Evolutionary conservation across 306 rosid genomes (phyloP), one percentile per base, ranked within the genome.

Genomic region (Vigna radiata): DNA sequence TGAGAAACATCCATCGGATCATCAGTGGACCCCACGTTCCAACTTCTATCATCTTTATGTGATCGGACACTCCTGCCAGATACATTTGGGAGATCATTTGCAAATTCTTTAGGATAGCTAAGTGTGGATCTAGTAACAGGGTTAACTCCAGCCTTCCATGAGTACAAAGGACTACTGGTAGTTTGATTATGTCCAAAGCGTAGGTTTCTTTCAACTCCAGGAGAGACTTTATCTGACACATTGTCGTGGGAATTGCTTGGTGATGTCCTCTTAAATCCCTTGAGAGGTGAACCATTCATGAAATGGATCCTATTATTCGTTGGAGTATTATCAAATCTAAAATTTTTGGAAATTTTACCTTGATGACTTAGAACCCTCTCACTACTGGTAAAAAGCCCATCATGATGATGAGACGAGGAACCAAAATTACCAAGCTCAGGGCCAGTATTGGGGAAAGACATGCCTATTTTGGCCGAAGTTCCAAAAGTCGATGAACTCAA

Each of bases 1-100:
- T 53, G 79, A 61, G 94, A 85, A 54, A 83, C 69, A 54, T 87
- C 91, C 94, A 88, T 86, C 33, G 86, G 80, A 64, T 91, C 88
- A 62, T 91, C 84, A 77, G 89, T 70, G 43, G 89, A 72, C 77
- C 36, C 73, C 15, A 56, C 18, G 23, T 85, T 81, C 96, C 86
- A 79, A 60, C 75, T 79, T 68, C 79, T 82, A 72, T 80, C 85
- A 61, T 87, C 90, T 85, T 63, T 79, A 67, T 61, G 87, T 6
- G 85, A 81, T 43, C 78, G 91, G 25, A 77, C 67, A 43, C 62
- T 79, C 82, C 85, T 87, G 64, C 86, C 70, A 68, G 83, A 75
- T 65, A 71, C 70, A 74, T 78, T 88, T 12, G 73, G 75, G 72
- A 66, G 64, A 66, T 77, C 83, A 70, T 69, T 78, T 46, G 82